phyloP scores from a whole-genome alignment of 1,284 basidiomycete species.

The Sphagnurus paluster region DNA sequence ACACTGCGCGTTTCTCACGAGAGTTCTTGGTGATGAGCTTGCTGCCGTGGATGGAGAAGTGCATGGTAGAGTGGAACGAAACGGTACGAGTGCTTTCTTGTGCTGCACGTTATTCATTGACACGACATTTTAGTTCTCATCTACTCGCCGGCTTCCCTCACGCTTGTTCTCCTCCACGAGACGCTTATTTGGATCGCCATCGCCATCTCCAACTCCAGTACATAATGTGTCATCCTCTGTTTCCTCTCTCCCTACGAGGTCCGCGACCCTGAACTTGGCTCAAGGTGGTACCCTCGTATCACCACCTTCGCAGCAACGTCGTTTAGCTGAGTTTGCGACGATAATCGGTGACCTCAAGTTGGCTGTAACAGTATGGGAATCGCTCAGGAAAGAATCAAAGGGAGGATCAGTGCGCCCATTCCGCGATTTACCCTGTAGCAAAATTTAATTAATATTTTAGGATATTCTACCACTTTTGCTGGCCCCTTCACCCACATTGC shows the following conservation, averaged over 20 bases:
- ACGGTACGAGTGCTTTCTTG: conserved; percentile 44
- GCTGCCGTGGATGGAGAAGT: conserved; percentile 96
- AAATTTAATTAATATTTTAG: conserved; percentile 33
- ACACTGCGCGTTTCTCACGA: conserved; percentile 80
- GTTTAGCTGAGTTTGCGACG: conserved; percentile 96
- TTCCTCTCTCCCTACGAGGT: conserved; percentile 44
- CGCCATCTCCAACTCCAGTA: conserved; percentile 45
- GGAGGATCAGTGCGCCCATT: conserved; percentile 64
- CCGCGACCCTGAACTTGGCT: conserved; percentile 32
- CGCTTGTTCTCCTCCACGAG: conserved; percentile 88
- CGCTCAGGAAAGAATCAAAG: conserved; percentile 76
- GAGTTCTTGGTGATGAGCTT: conserved; percentile 92
- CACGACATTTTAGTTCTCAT: conserved; percentile 59
- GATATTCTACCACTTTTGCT: conserved; percentile 74
- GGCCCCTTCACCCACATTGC: conserved; percentile 60
- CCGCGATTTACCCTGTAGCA: too few relatives aligned
- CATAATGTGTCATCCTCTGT: conserved; percentile 44
- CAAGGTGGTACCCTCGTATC: conserved; percentile 24
- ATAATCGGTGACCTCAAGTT: conserved; percentile 89
- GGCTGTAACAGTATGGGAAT: conserved; percentile 85
- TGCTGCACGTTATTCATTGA: conserved; percentile 7
- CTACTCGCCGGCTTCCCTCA: conserved; percentile 79
- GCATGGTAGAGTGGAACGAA: conserved; percentile 94
- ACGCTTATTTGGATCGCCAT: conserved; percentile 78
- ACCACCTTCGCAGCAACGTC: conserved; percentile 67